phyloP scores from a whole-genome alignment of 768 basidiomycete species.

The Imleria badia region DNA sequence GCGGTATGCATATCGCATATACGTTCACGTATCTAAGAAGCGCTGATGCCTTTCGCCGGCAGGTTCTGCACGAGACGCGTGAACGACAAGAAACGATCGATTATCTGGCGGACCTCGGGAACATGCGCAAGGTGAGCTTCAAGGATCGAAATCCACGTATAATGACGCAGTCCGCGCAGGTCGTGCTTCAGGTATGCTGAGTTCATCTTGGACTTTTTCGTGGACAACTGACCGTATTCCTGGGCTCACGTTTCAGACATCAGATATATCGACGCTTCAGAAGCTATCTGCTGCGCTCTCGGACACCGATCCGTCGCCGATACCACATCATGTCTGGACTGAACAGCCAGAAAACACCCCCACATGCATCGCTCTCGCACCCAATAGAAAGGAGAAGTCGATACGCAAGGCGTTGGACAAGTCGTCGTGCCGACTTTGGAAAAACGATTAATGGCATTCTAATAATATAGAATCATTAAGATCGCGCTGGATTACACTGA shows the following conservation, averaged over 20 bases:
- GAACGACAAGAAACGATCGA: conserved; percentile 37
- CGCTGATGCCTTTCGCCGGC: neutral
- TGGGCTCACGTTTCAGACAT: conserved; percentile 24
- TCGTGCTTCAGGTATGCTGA: conserved; percentile 39
- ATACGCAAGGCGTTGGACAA: conserved; percentile 45
- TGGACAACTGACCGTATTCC: no score
- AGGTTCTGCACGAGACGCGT: conserved; percentile 43
- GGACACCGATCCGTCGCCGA: conserved; percentile 19
- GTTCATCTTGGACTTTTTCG: neutral
- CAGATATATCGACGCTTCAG: conserved; percentile 32
- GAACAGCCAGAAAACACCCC: conserved; percentile 45
- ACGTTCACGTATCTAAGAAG: neutral
- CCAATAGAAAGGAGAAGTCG: conserved; percentile 37
- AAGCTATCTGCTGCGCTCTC: conserved; percentile 34
- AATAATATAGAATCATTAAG: neutral
- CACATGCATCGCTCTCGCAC: conserved; percentile 44
- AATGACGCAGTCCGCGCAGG: conserved; percentile 23
- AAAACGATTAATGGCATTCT: conserved; percentile 9
- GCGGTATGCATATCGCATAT: conserved; percentile 27
- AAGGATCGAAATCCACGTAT: neutral
- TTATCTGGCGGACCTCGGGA: conserved; percentile 38
- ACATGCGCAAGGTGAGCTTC: conserved; percentile 42
- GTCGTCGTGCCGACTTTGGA: conserved; percentile 39
- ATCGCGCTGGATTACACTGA: neutral
- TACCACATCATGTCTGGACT: conserved; percentile 42